Evolutionary conservation across 2,329 filamentous ascomycete genomes (phyloP).

Genomic region (Fusarium ramigenum): DNA sequence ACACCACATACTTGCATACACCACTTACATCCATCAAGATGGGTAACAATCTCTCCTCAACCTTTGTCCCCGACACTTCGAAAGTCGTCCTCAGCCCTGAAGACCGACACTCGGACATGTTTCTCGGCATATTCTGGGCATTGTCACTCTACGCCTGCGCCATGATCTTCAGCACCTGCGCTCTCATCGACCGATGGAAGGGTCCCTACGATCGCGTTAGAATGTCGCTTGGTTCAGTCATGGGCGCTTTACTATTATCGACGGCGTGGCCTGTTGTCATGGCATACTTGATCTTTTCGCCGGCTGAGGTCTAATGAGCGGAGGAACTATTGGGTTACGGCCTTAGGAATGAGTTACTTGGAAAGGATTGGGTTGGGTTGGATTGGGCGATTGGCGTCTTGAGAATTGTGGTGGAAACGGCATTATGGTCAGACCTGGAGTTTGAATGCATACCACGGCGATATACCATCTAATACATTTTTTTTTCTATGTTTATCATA

Average conservation of each 20-base stretch:
- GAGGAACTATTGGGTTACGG: not conserved
- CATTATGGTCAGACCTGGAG: slow-evolving; percentile 28
- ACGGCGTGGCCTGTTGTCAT: slow-evolving; percentile 50
- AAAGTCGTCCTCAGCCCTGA: slow-evolving; percentile 44
- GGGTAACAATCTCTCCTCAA: slow-evolving; percentile 54
- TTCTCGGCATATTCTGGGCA: slow-evolving; percentile 49
- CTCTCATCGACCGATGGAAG: slow-evolving; percentile 55
- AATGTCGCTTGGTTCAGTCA: slow-evolving; percentile 41
- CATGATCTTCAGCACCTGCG: slow-evolving; percentile 55
- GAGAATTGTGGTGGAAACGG: slow-evolving; percentile 11
- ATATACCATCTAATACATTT: slow-evolving; percentile 34
- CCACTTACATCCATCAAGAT: slow-evolving; percentile 41
- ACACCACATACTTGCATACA: not conserved
- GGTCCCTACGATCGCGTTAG: slow-evolving; percentile 49
- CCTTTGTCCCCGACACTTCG: slow-evolving; percentile 51
- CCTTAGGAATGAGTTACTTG: not conserved
- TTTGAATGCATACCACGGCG: slow-evolving; percentile 32
- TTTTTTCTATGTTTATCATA: slow-evolving; percentile 7
- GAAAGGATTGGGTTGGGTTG: not conserved
- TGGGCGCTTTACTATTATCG: slow-evolving; percentile 48
- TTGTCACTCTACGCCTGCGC: slow-evolving; percentile 49
- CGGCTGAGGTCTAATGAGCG: slow-evolving; percentile 1
- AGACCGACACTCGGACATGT: slow-evolving; percentile 46
- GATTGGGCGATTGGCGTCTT: slow-evolving; percentile 17
- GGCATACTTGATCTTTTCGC: slow-evolving; percentile 45